Evolutionary conservation across 805 yeast species (phyloP), one percentile per base, ranked within the genome.

Genomic region (Nakazawaea sp.): DNA sequence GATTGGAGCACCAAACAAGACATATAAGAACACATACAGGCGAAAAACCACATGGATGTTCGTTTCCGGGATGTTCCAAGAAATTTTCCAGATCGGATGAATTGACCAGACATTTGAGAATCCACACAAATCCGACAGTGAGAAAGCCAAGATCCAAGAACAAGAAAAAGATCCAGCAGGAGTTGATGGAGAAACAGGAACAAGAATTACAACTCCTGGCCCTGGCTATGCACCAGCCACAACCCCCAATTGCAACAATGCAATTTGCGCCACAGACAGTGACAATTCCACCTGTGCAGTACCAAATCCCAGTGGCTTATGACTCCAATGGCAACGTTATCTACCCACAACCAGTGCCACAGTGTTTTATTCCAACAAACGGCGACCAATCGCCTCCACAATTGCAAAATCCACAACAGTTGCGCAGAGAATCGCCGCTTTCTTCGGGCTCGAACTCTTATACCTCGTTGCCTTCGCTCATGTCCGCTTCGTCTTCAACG

Each of bases 1-100:
- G 90, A 40, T 55, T 81, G 30, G 90, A 81, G 50, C 90, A 81
- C 56, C 87, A 80, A 51, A 80, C 88, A 7, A 68, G 90, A 49
- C 90, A 81, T 49, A 78, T 81, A 41, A 63, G 89, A 50, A 81
- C 88, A 10, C 90, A 81, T 50, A 81, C 90, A 0, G 90, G 90
- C 18, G 89, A 82, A 50, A 81, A 78, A 52, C 90, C 90, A 3
- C 88, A 81, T 55, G 71, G 70, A n/a, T 81, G 89, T 57, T 70
- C 76, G 19, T 81, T 68, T 46, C 81, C 82, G 0, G 83, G 83
- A 0, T 81, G 90, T 54, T 62, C 67, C 40, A 81, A 81, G 58
- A 65, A 70, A 42, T 81, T 81, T 50, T 71, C 81, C 32, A 61
- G 90, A 40, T 73, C 81, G 21, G 90, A 81, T 55, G 90, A 81